Conservation (phyloP, 163 green algal genomes). For the Chlorella variabilis region DNA sequence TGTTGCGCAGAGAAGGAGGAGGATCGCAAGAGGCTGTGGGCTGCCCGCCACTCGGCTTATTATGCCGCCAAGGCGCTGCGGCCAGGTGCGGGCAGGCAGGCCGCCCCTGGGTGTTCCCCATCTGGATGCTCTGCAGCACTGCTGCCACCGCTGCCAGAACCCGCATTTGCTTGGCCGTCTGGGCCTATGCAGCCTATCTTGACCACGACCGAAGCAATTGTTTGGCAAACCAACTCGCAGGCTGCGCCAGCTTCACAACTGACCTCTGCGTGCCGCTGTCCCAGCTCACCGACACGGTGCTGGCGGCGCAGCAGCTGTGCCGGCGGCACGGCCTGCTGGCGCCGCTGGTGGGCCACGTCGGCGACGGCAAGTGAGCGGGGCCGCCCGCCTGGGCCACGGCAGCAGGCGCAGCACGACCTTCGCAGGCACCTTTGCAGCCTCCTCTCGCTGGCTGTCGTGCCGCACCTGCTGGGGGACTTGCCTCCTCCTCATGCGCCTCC, state of each 20-base stretch:
- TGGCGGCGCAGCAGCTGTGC: slow-evolving; percentile 20
- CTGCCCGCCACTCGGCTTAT: slow-evolving; percentile 69
- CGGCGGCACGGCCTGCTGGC: slow-evolving; percentile 51
- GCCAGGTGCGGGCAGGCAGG: slow-evolving; percentile 23
- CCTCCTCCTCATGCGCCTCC: too few species aligned
- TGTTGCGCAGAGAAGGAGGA: slow-evolving; percentile 43
- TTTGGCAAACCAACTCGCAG: too few species aligned
- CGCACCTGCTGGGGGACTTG: too few species aligned
- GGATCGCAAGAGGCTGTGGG: slow-evolving; percentile 64
- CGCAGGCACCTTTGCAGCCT: too few species aligned
- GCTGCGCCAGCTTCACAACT: slow-evolving; percentile 58
- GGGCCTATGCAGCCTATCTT: too few species aligned
- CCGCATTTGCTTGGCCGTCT: neutral
- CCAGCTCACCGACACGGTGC: slow-evolving; percentile 50
- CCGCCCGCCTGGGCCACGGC: too few species aligned
- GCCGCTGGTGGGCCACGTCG: slow-evolving; percentile 74
- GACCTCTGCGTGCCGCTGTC: slow-evolving; percentile 79
- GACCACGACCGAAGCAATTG: too few species aligned
- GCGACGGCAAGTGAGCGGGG: slow-evolving; percentile 64
- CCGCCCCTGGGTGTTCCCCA: neutral
- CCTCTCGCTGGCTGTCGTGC: too few species aligned
- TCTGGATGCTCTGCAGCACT: too few species aligned
- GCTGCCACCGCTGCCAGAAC: too few species aligned
- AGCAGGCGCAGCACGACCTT: too few species aligned
- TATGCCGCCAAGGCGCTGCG: slow-evolving; percentile 58